Evolutionary conservation across 2,329 filamentous ascomycete species (phyloP).

Genomic region (Botrytis elliptica): DNA sequence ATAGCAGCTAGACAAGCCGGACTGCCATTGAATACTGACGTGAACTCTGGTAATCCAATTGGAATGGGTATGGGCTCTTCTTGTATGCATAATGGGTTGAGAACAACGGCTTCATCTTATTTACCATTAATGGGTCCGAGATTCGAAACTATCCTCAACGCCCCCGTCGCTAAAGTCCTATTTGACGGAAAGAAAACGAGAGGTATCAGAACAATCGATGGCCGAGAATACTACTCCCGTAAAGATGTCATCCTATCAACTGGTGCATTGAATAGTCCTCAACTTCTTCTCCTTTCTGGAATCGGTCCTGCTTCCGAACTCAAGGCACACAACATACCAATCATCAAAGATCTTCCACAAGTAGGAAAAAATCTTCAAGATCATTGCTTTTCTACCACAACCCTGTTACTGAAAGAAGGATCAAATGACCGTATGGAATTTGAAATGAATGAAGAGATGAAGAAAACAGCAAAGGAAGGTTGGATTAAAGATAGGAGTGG

Average conservation of each 20-base stretch:
- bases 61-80: conserved; percentile 53
- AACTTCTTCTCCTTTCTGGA: conserved; percentile 49
- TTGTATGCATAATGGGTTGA: conserved; percentile 48
- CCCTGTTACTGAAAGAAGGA: conserved; percentile 39
- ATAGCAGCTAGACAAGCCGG: conserved; percentile 51
- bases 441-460: conserved; percentile 45
- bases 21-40: conserved; percentile 51
- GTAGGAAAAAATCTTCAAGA: conserved; percentile 62
- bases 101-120: conserved; percentile 53
- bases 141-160: conserved; percentile 50
- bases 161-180: conserved; percentile 48
- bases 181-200: conserved; percentile 23
- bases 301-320: conserved; percentile 46
- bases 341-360: conserved; percentile 58
- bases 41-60: conserved; percentile 58
- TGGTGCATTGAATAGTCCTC: conserved; percentile 49
- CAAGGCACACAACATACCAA: conserved; percentile 46
- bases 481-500: conserved; percentile 5
- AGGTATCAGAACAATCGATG: conserved; percentile 46
- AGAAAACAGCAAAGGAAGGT: background rate
- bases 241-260: conserved; percentile 49
- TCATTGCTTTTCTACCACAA: conserved; percentile 41
- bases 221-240: conserved; percentile 37
- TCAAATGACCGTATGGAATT: conserved; percentile 38
- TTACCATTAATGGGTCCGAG: conserved; percentile 48